Evolutionary conservation across 768 basidiomycete genomes (phyloP).

Genomic region (Pisolithus albus): DNA sequence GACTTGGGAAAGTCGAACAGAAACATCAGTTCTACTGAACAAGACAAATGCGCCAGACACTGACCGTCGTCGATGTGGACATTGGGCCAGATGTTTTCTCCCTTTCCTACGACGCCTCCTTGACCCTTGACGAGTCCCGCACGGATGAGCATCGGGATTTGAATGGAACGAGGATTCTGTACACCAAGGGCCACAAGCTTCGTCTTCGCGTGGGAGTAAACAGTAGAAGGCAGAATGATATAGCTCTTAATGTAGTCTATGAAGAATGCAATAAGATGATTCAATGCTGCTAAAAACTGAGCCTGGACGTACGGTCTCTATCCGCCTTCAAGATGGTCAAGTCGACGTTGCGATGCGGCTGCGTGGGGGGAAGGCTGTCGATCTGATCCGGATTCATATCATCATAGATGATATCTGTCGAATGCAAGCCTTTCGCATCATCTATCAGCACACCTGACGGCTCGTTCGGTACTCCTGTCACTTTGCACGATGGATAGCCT

Average conservation of each 20-base stretch:
- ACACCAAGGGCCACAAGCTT: slow-evolving; percentile 13
- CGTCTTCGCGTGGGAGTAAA: slow-evolving; percentile 18
- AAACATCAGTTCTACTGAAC: no score
- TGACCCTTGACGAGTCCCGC: slow-evolving; percentile 14
- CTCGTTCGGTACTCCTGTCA: neutral
- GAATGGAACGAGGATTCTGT: slow-evolving; percentile 16
- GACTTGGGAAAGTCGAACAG: slow-evolving; percentile 1
- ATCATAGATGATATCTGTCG: slow-evolving; percentile 37
- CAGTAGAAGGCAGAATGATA: slow-evolving; percentile 40
- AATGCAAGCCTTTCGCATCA: slow-evolving; percentile 35
- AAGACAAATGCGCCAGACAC: neutral
- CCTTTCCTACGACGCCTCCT: slow-evolving; percentile 19
- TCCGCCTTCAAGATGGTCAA: slow-evolving; percentile 40
- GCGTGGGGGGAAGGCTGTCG: slow-evolving; percentile 37
- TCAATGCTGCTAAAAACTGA: no score
- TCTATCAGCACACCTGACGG: slow-evolving; percentile 38
- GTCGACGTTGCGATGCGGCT: slow-evolving; percentile 47
- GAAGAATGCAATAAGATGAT: neutral
- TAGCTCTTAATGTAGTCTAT: slow-evolving; percentile 42
- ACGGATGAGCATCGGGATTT: slow-evolving; percentile 22
- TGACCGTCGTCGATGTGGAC: slow-evolving; percentile 18
- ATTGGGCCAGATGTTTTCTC: slow-evolving; percentile 22
- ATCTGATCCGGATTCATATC: slow-evolving; percentile 43
- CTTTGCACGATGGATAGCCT: no score
- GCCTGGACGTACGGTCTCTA: slow-evolving; percentile 32